phyloP scores from a whole-genome alignment of 139 green algal species.

The Chlamydomonas sphaeroides region DNA sequence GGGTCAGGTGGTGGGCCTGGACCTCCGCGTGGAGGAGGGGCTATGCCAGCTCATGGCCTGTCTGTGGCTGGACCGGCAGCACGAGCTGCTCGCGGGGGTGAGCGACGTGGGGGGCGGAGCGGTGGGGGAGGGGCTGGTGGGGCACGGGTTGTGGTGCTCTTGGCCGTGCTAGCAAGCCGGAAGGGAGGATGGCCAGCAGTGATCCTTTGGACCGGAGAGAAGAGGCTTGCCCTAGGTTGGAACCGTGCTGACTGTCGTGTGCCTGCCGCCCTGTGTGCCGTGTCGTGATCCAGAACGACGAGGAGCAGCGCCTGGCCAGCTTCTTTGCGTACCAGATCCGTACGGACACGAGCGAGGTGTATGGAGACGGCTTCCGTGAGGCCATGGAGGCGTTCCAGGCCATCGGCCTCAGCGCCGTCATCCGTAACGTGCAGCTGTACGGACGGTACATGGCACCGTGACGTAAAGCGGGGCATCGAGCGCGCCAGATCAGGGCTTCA shows the following conservation, averaged over 20 bases:
- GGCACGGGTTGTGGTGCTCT: no score
- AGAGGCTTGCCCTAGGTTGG: neutral
- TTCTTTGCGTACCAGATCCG: constrained; percentile 88
- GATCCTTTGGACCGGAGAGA: neutral
- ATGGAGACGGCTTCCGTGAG: constrained; percentile 89
- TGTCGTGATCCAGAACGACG: constrained; percentile 38
- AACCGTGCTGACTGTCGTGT: no score
- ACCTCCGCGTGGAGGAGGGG: constrained; percentile 86
- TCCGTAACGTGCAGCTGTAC: no score
- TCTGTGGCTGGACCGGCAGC: constrained; percentile 88
- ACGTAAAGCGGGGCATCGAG: no score
- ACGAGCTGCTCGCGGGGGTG: constrained; percentile 40
- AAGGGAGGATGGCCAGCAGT: neutral
- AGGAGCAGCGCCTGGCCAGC: constrained; percentile 69
- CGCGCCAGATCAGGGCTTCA: no score
- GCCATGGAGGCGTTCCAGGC: constrained; percentile 82
- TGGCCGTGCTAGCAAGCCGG: no score
- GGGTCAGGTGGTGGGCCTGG: constrained; percentile 69
- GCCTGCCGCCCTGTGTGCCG: no score
- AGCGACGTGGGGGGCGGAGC: no score
- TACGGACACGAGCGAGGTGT: constrained; percentile 79
- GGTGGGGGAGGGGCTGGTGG: no score
- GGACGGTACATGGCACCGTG: no score
- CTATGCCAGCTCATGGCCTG: constrained; percentile 93
- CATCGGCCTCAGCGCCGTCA: no score